Base-by-base conservation (phyloP, 2,329 filamentous ascomycete species). In the Fusarium stilboides region DNA sequence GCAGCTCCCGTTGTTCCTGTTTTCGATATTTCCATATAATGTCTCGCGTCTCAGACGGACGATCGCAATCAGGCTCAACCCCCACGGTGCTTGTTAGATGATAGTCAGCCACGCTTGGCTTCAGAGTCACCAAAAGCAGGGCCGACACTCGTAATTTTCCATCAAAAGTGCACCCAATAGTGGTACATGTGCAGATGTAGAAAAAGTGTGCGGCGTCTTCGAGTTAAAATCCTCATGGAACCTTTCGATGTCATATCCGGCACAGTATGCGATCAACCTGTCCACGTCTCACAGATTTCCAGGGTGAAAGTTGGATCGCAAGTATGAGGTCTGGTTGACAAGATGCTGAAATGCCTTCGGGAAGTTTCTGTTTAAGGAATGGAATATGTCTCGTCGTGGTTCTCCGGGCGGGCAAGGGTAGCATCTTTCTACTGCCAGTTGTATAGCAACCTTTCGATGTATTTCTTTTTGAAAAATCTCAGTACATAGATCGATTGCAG, bases 161-260 rank as follows among this genome's bases (percentile, higher is more conserved):
- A 34, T 24, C n/a, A 4, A 42, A 6, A 53, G 6, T 1, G 37
- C 28, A 12, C 50, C 50, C 0, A 53, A 13, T 0, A 13, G 44
- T 0, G 39, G 50, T 4, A 45, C 0, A 2, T 1, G 10, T 6
- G 4, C 3, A 22, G 31, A 14, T 1, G 13, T 12, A 2, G 28
- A 31, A 10, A 34, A 33, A 5, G 33, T 3, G 10, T 3, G 5
- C 15, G 20, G 6, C 17, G 6, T 6, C 7, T 5, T 5, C 8
- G 4, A 2, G 12, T 1, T 9, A 10, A 42, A 42, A 1, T 33
- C 19, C 2, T 2, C 1, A 9, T 6, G 5, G 1, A 42, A n/a
- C 3, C 1, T 0, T 5, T 0, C 5, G 0, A 1, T 2, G 4
- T 20, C 26, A 6, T 8, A 12, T 8, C 8, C 26, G 9, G 0